A percentile compares a stretch with the other conserved stretches of the same genome.
Evolutionary conservation across 768 basidiomycete genomes (phyloP).

Genomic region (Amyloporia xantha): DNA sequence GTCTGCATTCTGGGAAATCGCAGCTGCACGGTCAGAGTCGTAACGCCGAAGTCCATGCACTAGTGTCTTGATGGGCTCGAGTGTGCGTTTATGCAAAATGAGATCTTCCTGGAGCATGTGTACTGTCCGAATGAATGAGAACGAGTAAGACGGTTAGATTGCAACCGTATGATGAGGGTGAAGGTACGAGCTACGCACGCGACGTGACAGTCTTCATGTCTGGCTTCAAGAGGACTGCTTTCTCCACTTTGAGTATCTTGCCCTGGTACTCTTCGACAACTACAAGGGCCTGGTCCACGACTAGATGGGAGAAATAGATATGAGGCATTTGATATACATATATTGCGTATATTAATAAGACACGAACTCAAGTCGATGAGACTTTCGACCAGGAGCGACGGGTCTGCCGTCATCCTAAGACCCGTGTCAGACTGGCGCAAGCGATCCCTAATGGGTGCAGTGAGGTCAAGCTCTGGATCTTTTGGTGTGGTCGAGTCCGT

Average conservation of each 20-base stretch:
- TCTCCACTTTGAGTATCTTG: conserved; percentile 39
- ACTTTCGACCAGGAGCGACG: conserved; percentile 58
- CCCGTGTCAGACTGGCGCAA: conserved; percentile 49
- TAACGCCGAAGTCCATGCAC: conserved; percentile 59
- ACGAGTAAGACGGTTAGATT: background rate
- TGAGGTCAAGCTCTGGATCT: conserved; percentile 36
- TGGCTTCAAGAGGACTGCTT: conserved; percentile 11
- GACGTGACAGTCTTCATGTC: conserved; percentile 11
- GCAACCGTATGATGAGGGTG: background rate
- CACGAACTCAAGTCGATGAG: conserved; percentile 46
- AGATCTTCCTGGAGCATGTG: conserved; percentile 69
- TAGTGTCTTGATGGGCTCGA: conserved; percentile 59
- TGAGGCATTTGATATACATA: background rate
- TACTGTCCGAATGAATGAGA: conserved; percentile 30
- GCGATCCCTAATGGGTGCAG: conserved; percentile 45
- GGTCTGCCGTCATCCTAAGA: conserved; percentile 54
- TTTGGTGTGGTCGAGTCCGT: conserved; percentile 8
- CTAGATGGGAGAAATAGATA: conserved; percentile 22
- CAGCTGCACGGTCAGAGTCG: conserved; percentile 55
- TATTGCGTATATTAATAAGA: too few relatives aligned
- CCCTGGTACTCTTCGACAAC: conserved; percentile 60
- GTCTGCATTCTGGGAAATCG: conserved; percentile 34
- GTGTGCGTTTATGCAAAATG: conserved; percentile 59
- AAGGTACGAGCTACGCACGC: conserved; percentile 2
- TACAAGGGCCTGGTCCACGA: conserved; percentile 59